Evolutionary conservation across 2,329 filamentous ascomycete species (phyloP), one percentile per base, ranked within the genome.

Genomic region (Tetracladium maxilliforme): DNA sequence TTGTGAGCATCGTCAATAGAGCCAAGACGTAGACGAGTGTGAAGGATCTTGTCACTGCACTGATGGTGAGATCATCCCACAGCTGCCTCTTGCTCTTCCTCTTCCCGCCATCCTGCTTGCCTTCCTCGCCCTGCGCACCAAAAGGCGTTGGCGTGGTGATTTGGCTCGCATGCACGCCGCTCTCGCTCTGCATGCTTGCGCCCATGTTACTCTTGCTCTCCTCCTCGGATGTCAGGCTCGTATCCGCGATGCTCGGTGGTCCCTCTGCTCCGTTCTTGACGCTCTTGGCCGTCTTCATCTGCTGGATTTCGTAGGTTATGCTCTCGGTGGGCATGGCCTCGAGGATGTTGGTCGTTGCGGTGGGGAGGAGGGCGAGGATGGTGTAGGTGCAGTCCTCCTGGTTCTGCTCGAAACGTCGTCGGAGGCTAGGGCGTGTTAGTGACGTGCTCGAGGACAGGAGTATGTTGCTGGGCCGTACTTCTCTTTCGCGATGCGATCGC

Each of bases 311-410:
- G 38, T 86, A 77, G 5, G 87, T 87, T 42, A 94, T 82, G 42
- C 80, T 73, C 49, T 98, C 90, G 21, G 92, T 92, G 26, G 92
- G 82, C 40, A 95, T 70, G 16, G 78, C 74, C 38, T 82, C 74
- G 42, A 94, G 61, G 40, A 98, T 78, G 46, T 92, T 87, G 37
- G 90, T 73, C 14, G 86, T 86, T 6, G 84, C 81, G 17, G 87
- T 92, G 5, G 90, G 90, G 7, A 98, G 66, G 28, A 98, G 71
- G 16, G 87, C 90, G n/a, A 95, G 73, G 22, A 95, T 84, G 19
- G 90, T 98, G 48, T 92, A 94, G 23, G 87, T 94, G 55, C 90
- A 98, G 53, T 98, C 90, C 48, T 93, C 87, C 49, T 98, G 90
- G 51, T 98, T 98, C 54, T 98, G 90, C 51, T 95, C 83, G 55